phyloP scores from a whole-genome alignment of 139 green algal genomes.

The Volvox reticuliferus region DNA sequence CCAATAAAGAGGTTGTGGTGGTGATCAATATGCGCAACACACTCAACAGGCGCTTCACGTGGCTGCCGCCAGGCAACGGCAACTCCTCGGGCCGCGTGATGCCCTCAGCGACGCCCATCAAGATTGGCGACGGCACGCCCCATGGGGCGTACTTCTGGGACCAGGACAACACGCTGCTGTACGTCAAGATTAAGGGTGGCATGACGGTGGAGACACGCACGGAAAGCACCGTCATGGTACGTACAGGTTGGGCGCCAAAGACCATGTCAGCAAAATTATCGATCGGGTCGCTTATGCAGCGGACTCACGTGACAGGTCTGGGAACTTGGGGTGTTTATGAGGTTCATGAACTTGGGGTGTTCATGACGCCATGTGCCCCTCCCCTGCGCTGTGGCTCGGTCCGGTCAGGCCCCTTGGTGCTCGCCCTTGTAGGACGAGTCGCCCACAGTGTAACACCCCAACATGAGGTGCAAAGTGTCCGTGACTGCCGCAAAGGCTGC shows the following conservation, averaged over 20 bases:
- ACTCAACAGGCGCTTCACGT: constrained; percentile 46
- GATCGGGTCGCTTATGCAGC: too few relatives aligned
- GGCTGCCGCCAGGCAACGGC: background rate
- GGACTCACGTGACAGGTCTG: too few relatives aligned
- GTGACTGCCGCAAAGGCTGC: too few relatives aligned
- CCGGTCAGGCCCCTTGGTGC: too few relatives aligned
- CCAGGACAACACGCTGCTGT: constrained; percentile 37
- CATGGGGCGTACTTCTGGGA: constrained; percentile 60
- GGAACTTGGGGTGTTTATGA: too few relatives aligned
- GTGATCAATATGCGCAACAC: constrained; percentile 53
- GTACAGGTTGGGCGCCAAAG: background rate
- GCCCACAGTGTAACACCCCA: too few relatives aligned
- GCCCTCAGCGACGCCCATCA: constrained; percentile 14
- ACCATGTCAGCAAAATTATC: too few relatives aligned
- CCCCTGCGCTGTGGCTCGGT: too few relatives aligned
- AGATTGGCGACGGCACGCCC: constrained; percentile 35
- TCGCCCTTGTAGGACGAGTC: too few relatives aligned
- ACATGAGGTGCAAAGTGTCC: too few relatives aligned
- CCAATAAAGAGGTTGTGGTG: constrained; percentile 48
- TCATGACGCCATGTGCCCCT: too few relatives aligned
- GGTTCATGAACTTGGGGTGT: too few relatives aligned
- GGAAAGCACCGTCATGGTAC: constrained; percentile 45
- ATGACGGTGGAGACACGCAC: constrained; percentile 49
- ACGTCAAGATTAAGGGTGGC: constrained; percentile 55
- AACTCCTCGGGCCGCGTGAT: constrained; percentile 14